These are phyloP conservation scores for Quercus tomentella DNA, from an alignment of 331 rosid genomes.

Conservation along the genomic window DNA sequence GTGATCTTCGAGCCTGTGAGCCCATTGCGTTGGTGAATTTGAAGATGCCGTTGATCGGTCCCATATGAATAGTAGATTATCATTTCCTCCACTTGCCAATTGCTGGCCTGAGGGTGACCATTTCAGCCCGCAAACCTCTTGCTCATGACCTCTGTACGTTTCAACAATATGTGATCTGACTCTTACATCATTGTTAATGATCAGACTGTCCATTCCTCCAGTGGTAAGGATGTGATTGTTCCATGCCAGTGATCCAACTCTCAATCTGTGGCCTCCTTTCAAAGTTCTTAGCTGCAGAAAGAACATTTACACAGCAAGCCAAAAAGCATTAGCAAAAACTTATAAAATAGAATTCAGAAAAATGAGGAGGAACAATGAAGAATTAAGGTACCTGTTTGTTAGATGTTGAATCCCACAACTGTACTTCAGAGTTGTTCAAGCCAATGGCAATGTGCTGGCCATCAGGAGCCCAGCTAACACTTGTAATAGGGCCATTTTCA, in stretches of 20 bases:
- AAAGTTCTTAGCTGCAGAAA: slow-evolving; percentile 58
- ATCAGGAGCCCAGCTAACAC: slow-evolving; percentile 90
- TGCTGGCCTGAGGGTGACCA: slow-evolving; percentile 55
- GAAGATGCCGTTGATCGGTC: slow-evolving; percentile 55
- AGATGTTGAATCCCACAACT: slow-evolving; percentile 75
- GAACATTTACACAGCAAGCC: background rate
- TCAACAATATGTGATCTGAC: slow-evolving; percentile 37
- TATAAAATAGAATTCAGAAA: background rate
- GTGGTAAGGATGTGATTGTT: slow-evolving; percentile 75
- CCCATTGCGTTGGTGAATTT: slow-evolving; percentile 67
- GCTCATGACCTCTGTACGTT: slow-evolving; percentile 45
- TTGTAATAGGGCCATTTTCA: slow-evolving; percentile 70
- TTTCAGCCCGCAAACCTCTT: slow-evolving; percentile 59
- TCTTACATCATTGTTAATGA: slow-evolving; percentile 68
- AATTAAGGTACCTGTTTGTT: slow-evolving; percentile 31
- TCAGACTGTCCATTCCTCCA: slow-evolving; percentile 77
- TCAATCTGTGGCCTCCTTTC: slow-evolving; percentile 62
- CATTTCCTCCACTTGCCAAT: slow-evolving; percentile 64
- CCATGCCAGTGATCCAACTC: slow-evolving; percentile 86
- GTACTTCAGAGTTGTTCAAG: slow-evolving; percentile 73
- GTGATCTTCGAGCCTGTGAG: slow-evolving; percentile 82
- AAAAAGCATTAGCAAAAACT: background rate
- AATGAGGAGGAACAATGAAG: background rate
- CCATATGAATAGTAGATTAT: slow-evolving; percentile 53
- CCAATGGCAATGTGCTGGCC: slow-evolving; percentile 79